Conservation (phyloP, 2,329 filamentous ascomycete species). For the Colletotrichum cuscutae region DNA sequence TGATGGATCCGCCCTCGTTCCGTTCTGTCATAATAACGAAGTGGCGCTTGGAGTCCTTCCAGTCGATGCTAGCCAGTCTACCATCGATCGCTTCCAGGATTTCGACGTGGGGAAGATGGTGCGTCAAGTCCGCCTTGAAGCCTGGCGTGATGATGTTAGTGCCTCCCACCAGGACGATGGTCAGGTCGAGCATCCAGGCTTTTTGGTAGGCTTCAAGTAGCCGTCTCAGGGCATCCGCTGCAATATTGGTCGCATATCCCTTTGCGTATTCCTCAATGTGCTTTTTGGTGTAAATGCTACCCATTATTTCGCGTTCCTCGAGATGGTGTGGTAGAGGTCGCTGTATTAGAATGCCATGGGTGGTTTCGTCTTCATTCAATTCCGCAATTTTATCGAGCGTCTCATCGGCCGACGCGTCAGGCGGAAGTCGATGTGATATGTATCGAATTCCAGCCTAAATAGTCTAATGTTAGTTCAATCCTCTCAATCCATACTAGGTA, state of each 20-base stretch:
- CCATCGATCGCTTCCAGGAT: background rate
- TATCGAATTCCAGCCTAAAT: conserved; percentile 2
- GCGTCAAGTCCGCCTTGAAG: background rate
- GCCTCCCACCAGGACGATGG: background rate
- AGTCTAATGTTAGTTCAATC: background rate
- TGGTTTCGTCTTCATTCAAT: background rate
- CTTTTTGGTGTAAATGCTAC: background rate
- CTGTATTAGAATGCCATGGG: conserved; percentile 6
- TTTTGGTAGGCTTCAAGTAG: background rate
- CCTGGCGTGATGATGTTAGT: background rate
- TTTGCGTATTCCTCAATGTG: conserved; percentile 3
- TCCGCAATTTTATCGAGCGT: background rate
- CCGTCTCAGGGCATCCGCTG: background rate
- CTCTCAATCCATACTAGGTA: background rate
- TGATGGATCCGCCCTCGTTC: background rate
- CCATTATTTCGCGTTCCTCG: background rate
- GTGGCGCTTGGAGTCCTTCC: background rate
- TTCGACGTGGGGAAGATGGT: background rate
- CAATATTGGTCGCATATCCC: conserved; percentile 3
- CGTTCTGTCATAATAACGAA: background rate
- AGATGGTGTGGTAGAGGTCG: conserved; percentile 6
- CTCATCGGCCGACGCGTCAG: background rate
- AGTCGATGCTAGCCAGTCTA: background rate
- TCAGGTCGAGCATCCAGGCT: background rate
- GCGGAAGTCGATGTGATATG: background rate